Percentiles rank a stretch among this genome's conserved stretches.
Conservation (phyloP, 305 asterid genomes). For the Fraxinus albicans region DNA sequence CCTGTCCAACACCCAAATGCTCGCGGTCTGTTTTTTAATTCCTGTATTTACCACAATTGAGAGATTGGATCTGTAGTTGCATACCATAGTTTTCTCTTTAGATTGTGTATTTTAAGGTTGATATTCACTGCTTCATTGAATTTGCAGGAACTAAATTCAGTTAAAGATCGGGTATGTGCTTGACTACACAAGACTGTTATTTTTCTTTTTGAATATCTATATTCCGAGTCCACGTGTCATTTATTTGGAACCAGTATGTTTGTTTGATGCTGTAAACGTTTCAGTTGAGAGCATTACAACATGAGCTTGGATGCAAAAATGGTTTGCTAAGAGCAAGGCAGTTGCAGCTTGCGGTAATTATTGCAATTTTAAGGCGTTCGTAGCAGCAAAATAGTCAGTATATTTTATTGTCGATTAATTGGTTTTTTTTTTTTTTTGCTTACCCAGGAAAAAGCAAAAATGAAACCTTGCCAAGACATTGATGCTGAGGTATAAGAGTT, state of each 20-base stretch:
- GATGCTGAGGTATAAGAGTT: conserved; percentile 33
- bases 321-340: conserved; percentile 48
- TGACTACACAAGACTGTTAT: neutral
- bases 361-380: neutral
- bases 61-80: neutral
- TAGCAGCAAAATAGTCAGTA: neutral
- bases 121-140: conserved; percentile 19
- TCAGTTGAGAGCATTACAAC: conserved; percentile 63
- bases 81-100: neutral
- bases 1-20: conserved; percentile 51
- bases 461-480: conserved; percentile 19
- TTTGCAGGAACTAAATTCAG: conserved; percentile 68
- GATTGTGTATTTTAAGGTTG: conserved; percentile 9
- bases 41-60: neutral
- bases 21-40: conserved; percentile 43
- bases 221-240: neutral
- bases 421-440: conserved; percentile 13
- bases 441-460: conserved; percentile 32
- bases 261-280: neutral
- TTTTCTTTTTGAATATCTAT: neutral
- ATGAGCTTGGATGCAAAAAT: conserved; percentile 65
- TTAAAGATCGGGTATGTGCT: conserved; percentile 62
- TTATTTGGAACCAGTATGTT: neutral
- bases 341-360: conserved; percentile 45
- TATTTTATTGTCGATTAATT: neutral